Base-by-base conservation (phyloP, 75 land plant genomes). In the Pinus taeda region DNA sequence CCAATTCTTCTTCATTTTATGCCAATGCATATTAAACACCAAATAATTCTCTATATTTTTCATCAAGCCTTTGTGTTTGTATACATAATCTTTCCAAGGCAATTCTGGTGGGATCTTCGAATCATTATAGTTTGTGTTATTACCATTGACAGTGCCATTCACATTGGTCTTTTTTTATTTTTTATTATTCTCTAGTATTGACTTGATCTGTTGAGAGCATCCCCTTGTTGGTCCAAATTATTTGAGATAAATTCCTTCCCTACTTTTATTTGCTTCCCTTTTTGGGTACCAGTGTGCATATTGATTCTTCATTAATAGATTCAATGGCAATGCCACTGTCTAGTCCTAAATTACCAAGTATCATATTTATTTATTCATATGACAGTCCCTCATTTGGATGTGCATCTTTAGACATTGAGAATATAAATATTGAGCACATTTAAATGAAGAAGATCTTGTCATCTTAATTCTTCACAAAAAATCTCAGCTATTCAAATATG, bases 61-160 rank as follows among this genome's bases (percentile, higher is more conserved):
- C 88, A 26, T 78, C 64, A 1, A 92, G 60, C 64, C 49, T 55
- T 57, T 88, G 92, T 36, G 92, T 86, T 74, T 92, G 87, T 36
- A 77, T 73, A 78, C 86, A 92, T 60, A 92, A 74, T 64, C 89
- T 86, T 89, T 94, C 97, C 57, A 94, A 81, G 60, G 89, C 84
- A 67, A 85, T 76, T 73, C 86, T 86, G 0, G 90, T 90, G 37
- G 90, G 86, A 73, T 85, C 90, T 15, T 76, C 39, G 14, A 78
- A 63, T 77, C 90, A 86, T 76, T 78, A 60, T 60, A 18, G 76
- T 80, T 85, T 39, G 71, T 18, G 30, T 39, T 67, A 67, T 39
- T 30, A 67, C 18, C 71, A 20, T 67, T 36, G 71, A 3, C 20
- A 3, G 45, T 39, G 37, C 71, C 36, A 61, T 78, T 77, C 39